These are phyloP conservation scores for Rhododendron kiyosumense DNA, from an alignment of 148 eudicot genomes.

Conservation along the genomic window DNA sequence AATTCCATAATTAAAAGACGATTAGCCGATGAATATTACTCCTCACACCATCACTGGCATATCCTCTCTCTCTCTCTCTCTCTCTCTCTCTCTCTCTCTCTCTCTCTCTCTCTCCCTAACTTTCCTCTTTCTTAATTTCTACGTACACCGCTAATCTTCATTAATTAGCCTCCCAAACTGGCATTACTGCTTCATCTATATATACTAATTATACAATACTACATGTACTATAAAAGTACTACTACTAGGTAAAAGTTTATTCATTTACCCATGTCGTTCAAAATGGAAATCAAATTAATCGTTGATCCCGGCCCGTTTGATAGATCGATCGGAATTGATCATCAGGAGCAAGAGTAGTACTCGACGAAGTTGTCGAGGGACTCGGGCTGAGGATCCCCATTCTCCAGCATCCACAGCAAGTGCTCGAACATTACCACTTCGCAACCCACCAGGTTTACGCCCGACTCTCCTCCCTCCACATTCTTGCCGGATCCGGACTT, in stretches of 20 bases:
- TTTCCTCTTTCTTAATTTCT: not conserved
- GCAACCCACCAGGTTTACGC: constrained; percentile 19
- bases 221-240: not conserved
- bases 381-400: constrained; percentile 62
- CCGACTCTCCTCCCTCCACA: constrained; percentile 20
- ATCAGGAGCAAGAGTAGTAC: constrained; percentile 47
- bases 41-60: not conserved
- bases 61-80: too few species aligned
- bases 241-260: not conserved
- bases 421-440: constrained; percentile 79
- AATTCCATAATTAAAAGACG: not conserved
- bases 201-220: not conserved
- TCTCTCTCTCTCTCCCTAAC: not conserved
- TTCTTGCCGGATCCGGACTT: constrained; percentile 11
- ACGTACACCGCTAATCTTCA: not conserved
- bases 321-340: not conserved
- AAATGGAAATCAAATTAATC: not conserved
- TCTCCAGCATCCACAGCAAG: constrained; percentile 73
- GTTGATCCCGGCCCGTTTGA: not conserved
- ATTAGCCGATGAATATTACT: not conserved
- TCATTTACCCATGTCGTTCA: not conserved
- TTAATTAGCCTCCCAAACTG: not conserved
- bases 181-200: not conserved
- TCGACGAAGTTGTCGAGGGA: constrained; percentile 54
- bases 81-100: too few species aligned